Base-by-base conservation (phyloP, 345 rosid genomes). In the Passiflora organensis region DNA sequence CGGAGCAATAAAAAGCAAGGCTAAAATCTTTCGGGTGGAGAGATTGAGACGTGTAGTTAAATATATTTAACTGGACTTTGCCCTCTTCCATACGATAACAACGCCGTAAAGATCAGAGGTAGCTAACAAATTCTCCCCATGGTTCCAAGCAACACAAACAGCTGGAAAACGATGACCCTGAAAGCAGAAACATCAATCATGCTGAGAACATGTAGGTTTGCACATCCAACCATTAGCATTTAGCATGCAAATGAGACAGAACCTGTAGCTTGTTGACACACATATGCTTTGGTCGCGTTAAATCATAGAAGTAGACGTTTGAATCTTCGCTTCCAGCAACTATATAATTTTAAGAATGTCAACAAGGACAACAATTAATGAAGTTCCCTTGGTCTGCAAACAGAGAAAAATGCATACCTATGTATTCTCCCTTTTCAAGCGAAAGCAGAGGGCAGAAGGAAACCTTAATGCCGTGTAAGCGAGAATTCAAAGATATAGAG, bases 181-280 rank as follows among this genome's bases (percentile, higher is more conserved):
- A 58, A 72, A 0, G 41, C 58, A 56, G 55, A 62, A 37, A 58
- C 28, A 58, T 15, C 41, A 15, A 0, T 45, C 12, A 18, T 21
- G 48, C 43, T 28, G 34, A 56, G 32, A 56, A 25, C 36, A 37
- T 52, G 28, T 19, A 18, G 46, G 36, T 16, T 0, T 38, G 45
- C 17, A 34, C 12, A 25, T 16, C 12, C 25, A 21, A 44, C 39
- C 17, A 38, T 28, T 9, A n/a, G 45, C 37, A 45, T 20, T 45
- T 22, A n/a, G 16, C 3, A 16, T 16, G 16, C 6, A 23, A n/a
- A 18, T 14, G 32, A 50, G 56, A 58, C 16, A 34, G 13, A n/a
- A 93, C 99, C 99, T 89, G 99, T 49, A 89, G 81, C 80, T 89
- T 89, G 86, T 93, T 93, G 51, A 93, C 95, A 20, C 94, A 86